Base-by-base conservation (phyloP, 805 yeast species). In the Suhomyces prunicola region DNA sequence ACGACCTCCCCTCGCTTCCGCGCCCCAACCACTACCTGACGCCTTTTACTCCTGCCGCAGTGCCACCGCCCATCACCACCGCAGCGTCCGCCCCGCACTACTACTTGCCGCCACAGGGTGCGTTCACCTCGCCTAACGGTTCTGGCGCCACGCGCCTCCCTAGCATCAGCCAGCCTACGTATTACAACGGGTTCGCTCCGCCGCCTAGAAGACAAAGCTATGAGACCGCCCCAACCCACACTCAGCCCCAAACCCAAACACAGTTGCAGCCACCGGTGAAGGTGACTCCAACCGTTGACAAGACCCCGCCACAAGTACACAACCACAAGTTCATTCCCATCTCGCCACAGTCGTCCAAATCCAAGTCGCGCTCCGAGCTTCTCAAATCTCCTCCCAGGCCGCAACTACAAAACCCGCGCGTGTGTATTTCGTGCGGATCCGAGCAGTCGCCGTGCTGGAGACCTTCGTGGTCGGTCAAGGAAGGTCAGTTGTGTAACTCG, bases 371-470 rank as follows among this genome's bases (percentile, higher is more conserved):
- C 35, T 41, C 64, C 48, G 78, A 74, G 27, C 54, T 64, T 50
- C 54, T 68, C 51, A 69, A 65, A 57, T 67, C 75, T 7, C 74
- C 77, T 4, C 67, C 74, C 22, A 62, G 58, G 36, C 58, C 57
- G 53, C 58, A 57, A 55, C 48, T 51, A 23, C 67, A 58, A 51
- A 57, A 64, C 33, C 67, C 71, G 10, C 79, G 96, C 59, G 81
- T 80, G 50, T 93, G 99, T 66, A 85, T 93, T 27, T 90, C 97
- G 5, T 93, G 99, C 71, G 90, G 91, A 6, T 84, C 94, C 1
- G 87, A 85, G 52, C 94, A 88, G 60, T 88, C 96, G 5, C 99
- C 99, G 4, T 93, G 99, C 70, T 93, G 99, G 99, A 82, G 99
- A 66, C 99, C 99, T 1, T 87, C 96, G 5, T 93, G 99, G 99